Percentiles rank a stretch among this genome's conserved stretches.
Conservation (phyloP, 2,329 filamentous ascomycete species). For the Lecanicillium sp. region DNA sequence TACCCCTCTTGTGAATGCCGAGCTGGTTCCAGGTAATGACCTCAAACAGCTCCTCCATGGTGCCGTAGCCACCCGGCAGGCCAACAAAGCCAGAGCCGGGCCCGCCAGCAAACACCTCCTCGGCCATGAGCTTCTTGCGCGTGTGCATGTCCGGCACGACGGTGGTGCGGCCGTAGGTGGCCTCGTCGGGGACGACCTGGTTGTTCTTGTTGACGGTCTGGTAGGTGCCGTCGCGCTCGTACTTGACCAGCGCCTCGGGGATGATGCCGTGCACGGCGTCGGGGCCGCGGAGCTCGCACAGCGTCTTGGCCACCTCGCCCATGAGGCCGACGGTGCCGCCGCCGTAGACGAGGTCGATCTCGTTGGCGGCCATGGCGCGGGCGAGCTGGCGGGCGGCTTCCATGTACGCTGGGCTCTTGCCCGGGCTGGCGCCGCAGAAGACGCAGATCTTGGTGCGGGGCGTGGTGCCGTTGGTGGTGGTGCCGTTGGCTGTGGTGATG, state of each 20-base stretch:
- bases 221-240: constrained; percentile 61
- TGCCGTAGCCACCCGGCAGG: constrained; percentile 84
- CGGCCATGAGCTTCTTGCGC: constrained; percentile 88
- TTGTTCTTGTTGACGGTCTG: constrained; percentile 34
- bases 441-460: constrained; percentile 70
- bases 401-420: constrained; percentile 66
- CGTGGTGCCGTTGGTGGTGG: constrained; percentile 15
- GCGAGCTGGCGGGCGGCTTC: constrained; percentile 72
- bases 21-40: constrained; percentile 92
- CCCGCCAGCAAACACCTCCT: constrained; percentile 73
- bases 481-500: constrained; percentile 6
- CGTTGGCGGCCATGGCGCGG: constrained; percentile 62
- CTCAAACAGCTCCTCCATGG: constrained; percentile 92
- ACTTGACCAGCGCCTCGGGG: constrained; percentile 72
- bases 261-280: constrained; percentile 87
- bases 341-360: constrained; percentile 88
- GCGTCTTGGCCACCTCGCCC: constrained; percentile 83
- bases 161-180: constrained; percentile 72
- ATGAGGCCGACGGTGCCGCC: constrained; percentile 92
- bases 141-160: constrained; percentile 95
- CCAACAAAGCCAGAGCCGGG: constrained; percentile 85
- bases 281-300: constrained; percentile 77
- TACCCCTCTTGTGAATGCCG: constrained; percentile 75
- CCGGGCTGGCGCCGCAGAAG: constrained; percentile 80
- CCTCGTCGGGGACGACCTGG: constrained; percentile 54